phyloP scores from a whole-genome alignment of 306 rosid species.

The Quercus dentata region DNA sequence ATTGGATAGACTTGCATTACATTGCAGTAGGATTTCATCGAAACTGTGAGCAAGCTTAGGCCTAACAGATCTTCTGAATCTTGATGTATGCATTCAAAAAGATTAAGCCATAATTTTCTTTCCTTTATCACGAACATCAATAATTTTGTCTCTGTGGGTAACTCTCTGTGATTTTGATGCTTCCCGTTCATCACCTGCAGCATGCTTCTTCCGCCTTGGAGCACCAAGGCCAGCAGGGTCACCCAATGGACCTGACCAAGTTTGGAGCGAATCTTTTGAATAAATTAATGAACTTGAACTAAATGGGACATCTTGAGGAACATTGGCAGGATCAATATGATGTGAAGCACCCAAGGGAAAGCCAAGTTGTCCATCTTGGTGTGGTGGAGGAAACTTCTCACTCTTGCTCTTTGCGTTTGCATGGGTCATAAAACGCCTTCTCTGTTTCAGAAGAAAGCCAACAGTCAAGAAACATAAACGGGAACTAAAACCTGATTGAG shows the following conservation, averaged over 20 bases:
- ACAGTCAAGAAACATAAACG: not conserved
- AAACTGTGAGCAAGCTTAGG: conserved; percentile 19
- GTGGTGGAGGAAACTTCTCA: conserved; percentile 95
- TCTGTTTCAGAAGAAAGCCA: conserved; percentile 52
- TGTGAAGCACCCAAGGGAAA: conserved; percentile 77
- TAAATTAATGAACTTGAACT: conserved; percentile 59
- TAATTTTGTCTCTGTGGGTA: conserved; percentile 31
- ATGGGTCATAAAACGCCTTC: conserved; percentile 75
- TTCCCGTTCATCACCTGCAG: conserved; percentile 43
- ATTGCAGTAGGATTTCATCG: conserved; percentile 21
- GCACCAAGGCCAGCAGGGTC: conserved; percentile 46
- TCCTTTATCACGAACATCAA: conserved; percentile 49
- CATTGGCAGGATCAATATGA: conserved; percentile 70
- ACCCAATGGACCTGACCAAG: conserved; percentile 88
- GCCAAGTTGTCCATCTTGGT: conserved; percentile 88
- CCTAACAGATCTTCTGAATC: conserved; percentile 25
- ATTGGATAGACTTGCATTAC: conserved; percentile 4
- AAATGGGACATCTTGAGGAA: conserved; percentile 66
- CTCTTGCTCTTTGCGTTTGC: conserved; percentile 97
- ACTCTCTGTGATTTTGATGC: conserved; percentile 36
- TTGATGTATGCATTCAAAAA: conserved; percentile 20
- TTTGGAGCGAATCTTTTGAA: conserved; percentile 65
- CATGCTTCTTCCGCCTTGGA: conserved; percentile 60
- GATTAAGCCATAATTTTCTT: conserved; percentile 46
- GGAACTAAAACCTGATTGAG: conserved; percentile 8